Percentiles rank a stretch among this genome's conserved stretches.
These are phyloP conservation scores for Xerocomus brunneocitrinus DNA, from an alignment of 768 basidiomycete genomes.

Conservation along the genomic window DNA sequence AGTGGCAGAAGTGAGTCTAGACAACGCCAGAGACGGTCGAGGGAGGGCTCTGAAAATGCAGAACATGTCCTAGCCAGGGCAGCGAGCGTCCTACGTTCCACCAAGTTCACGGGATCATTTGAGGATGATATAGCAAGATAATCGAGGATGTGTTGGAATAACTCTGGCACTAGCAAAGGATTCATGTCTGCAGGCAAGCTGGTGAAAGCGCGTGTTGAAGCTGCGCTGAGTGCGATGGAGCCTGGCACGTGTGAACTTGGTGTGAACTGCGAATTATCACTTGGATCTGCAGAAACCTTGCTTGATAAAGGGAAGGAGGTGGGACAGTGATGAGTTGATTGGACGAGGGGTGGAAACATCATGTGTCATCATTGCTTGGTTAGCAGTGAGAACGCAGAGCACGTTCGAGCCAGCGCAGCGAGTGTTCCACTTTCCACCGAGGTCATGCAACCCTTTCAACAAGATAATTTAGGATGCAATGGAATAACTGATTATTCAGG, in stretches of 20 bases:
- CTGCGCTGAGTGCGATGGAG: too few relatives aligned
- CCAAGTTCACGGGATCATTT: not conserved
- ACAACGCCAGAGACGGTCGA: slow-evolving; percentile 4
- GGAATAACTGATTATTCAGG: not conserved
- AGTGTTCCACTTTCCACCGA: not conserved
- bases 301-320: too few relatives aligned
- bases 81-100: not conserved
- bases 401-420: not conserved
- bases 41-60: slow-evolving; percentile 1
- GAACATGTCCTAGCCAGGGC: slow-evolving; percentile 2
- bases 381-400: too few relatives aligned
- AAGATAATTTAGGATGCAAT: not conserved
- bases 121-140: not conserved
- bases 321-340: too few relatives aligned
- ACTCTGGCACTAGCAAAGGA: not conserved
- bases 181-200: not conserved
- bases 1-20: slow-evolving; percentile 4
- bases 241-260: too few relatives aligned
- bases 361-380: too few relatives aligned
- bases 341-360: too few relatives aligned
- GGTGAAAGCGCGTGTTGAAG: not conserved
- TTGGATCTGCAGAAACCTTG: too few relatives aligned
- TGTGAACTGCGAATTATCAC: too few relatives aligned
- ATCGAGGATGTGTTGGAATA: not conserved
- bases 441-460: not conserved